Evolutionary conservation across 1,139 yeast genomes (phyloP), one percentile per base, ranked within the genome.

Genomic region (Magnusiomyces magnusii): DNA sequence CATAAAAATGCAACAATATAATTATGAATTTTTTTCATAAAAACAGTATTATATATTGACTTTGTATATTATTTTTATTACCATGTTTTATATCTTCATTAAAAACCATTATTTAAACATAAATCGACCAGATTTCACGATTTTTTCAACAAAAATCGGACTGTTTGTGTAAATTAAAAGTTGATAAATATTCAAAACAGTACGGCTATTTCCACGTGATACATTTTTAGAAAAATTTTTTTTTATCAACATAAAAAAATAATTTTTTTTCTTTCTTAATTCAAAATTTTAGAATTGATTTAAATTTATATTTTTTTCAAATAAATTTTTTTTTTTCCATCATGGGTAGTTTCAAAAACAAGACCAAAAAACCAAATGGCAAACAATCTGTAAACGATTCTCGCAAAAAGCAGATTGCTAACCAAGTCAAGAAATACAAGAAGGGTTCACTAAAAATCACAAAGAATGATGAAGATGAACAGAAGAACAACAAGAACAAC

Each of bases 401-500:
- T 15, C 54, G 54, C 34, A 57, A 53, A 27, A 47, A 54, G 51
- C 24, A 23, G 19, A 53, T 31, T 28, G 47, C 53, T 21, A 25
- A 39, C 50, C 44, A 54, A 25, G 44, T 53, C 25, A 24, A 53
- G 13, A 53, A 42, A 24, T 25, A 44, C 19, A 57, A 55, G 49
- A 57, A 57, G 51, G 53, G 55, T 36, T 17, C 59, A 1, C 17
- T 54, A 9, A 39, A 55, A 17, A 34, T n/a, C n/a, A n/a, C 47
- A n/a, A 51, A 44, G 2, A 28, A 25, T 36, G 17, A 39, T n/a
- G 44, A 13, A 31, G 58, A 51, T 39, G 53, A 39, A 25, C 57
- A 36, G 63, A 47, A 24, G 59, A 51, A 2, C 63, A 44, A 44
- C 62, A 50, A 60, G 59, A 51, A 2, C 63, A 44, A 44, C 62